Conservation (phyloP, 371 early-diverging fungal genomes). For the Mortierella sp. region DNA sequence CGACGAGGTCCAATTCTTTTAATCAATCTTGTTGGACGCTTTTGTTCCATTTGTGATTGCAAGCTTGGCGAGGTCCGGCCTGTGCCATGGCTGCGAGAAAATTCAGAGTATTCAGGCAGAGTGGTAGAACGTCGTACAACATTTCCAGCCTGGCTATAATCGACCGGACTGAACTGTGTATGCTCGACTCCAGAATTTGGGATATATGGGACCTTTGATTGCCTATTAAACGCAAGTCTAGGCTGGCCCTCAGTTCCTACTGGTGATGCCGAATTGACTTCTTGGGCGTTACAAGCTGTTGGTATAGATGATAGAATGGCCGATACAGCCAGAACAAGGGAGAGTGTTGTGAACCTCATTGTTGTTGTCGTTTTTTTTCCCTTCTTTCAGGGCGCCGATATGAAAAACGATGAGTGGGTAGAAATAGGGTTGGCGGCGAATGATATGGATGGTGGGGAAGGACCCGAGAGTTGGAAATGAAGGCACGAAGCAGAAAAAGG, state of each 20-base stretch:
- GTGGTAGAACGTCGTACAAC: not conserved
- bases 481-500: constrained; percentile 1
- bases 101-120: not conserved
- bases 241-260: constrained; percentile 4
- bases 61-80: not conserved
- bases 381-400: not conserved
- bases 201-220: constrained; percentile 4
- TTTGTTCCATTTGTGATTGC: no score
- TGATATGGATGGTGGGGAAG: not conserved
- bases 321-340: constrained; percentile 19
- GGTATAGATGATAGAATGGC: constrained; percentile 5
- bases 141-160: not conserved
- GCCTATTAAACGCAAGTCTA: constrained; percentile 3
- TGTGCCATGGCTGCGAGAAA: not conserved
- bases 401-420: not conserved
- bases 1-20: constrained; percentile 28
- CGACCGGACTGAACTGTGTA: not conserved
- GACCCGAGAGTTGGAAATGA: not conserved
- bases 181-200: not conserved
- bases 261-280: not conserved
- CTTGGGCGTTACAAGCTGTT: constrained; percentile 14
- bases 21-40: not conserved
- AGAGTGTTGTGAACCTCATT: constrained; percentile 30
- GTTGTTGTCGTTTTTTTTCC: constrained; percentile 1
- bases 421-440: not conserved